Base-by-base conservation (phyloP, 176 grass and related monocot genomes). In the Tuctoria greenei region DNA sequence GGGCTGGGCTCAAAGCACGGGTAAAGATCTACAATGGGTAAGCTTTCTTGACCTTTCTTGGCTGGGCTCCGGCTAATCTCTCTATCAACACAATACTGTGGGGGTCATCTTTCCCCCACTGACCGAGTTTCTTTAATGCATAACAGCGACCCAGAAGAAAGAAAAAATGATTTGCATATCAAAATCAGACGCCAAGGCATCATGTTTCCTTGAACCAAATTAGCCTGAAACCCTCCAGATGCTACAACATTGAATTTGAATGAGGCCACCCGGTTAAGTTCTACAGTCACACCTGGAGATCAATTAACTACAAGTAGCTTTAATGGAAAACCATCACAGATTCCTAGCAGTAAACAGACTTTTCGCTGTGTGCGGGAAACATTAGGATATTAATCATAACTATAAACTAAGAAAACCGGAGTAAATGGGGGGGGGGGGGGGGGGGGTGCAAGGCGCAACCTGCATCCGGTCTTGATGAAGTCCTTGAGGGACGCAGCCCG, bases 401-500 rank as follows among this genome's bases (percentile, higher is more conserved):
- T 13, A 8, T 1, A 46, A 36, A 23, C 20, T 5, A 76, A 21
- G 2, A 20, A 44, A 8, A 14, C 13, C 40, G 26, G 6, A 13
- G 21, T 1, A 0, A 17, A 6, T 1, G 7, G 46, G 66, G 10
- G 10, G 5, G 17, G 20, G 10, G 10, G 5, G 17, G 20, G 40
- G 44, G 25, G 77, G 59, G 44, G 44, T 23, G 38, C 51, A 57
- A 57, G 45, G 20, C 36, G 47, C n/a, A 69, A 97, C 95, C 91
- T 93, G 91, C 91, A 93, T 8, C 88, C 86, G 14, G 84, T 92
- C 86, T 97, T 97, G 88, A 97, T 93, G 69, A 97, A 97, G 37
- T 92, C 95, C 68, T 93, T 93, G 43, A 97, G 81, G 1, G 75
- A 28, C 23, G 91, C 77, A 1, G 95, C 95, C 70, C 95, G 88